Conservation (phyloP, 2,329 filamentous ascomycete species). For the Proliferodiscus dingleyae region DNA sequence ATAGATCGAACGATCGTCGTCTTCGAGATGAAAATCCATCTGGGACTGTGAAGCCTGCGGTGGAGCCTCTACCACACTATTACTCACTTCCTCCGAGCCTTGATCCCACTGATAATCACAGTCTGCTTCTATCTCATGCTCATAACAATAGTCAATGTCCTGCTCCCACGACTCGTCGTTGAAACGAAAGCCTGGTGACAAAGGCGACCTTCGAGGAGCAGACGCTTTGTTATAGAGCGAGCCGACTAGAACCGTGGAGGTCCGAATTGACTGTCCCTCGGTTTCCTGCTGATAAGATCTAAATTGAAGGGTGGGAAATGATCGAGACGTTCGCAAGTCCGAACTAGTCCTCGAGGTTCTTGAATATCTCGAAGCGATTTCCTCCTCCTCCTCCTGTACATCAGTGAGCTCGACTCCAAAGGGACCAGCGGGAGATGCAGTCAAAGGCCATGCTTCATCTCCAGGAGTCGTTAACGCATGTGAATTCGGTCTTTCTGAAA, state of each 20-base stretch:
- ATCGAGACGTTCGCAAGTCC: conserved; percentile 26
- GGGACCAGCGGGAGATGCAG: conserved; percentile 17
- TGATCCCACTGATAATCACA: conserved; percentile 64
- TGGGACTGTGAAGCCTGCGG: conserved; percentile 9
- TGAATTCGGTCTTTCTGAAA: conserved; percentile 23
- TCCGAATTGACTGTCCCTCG: conserved; percentile 24
- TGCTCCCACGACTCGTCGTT: conserved; percentile 54
- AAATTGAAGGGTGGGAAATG: conserved; percentile 32
- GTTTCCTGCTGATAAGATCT: conserved; percentile 37
- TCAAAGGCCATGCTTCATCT: conserved; percentile 42
- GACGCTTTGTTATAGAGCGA: conserved; percentile 6
- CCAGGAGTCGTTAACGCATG: conserved; percentile 41
- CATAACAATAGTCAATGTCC: conserved; percentile 67
- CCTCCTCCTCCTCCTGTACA: conserved; percentile 61
- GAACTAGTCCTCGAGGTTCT: conserved; percentile 21
- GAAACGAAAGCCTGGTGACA: conserved; percentile 16
- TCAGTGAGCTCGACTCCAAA: conserved; percentile 43
- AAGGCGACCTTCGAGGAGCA: conserved; percentile 7
- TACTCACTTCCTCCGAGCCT: conserved; percentile 43
- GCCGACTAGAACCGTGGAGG: conserved; percentile 18
- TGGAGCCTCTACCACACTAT: conserved; percentile 26
- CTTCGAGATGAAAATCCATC: conserved; percentile 23
- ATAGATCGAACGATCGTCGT: conserved; percentile 21
- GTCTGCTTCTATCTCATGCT: conserved; percentile 62
- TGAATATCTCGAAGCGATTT: conserved; percentile 25